A percentile compares a stretch with the other conserved stretches of the same genome.
Conservation (phyloP, 805 yeast genomes). For the Wickerhamiella azymoides region DNA sequence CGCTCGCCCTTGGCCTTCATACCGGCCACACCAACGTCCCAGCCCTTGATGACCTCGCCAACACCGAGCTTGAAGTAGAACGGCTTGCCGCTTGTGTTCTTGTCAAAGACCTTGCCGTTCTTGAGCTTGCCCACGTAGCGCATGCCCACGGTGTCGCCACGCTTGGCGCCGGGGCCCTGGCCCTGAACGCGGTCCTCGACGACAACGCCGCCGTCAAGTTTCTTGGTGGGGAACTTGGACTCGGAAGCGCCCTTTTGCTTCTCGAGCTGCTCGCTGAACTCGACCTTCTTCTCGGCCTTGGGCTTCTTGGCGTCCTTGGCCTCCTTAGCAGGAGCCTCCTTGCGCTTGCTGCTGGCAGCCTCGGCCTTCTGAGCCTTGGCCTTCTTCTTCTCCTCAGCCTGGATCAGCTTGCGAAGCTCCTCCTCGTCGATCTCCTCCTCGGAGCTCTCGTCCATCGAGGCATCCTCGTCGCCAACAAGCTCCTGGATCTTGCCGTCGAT, state of each 20-base stretch:
- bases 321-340: conserved; percentile 23
- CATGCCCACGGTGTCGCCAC: conserved; percentile 83
- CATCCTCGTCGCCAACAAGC: conserved; percentile 37
- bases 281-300: conserved; percentile 60
- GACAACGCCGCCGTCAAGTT: conserved; percentile 82
- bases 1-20: conserved; percentile 99
- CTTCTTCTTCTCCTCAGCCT: conserved; percentile 21
- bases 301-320: conserved; percentile 25
- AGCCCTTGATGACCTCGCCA: conserved; percentile 97
- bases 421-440: conserved; percentile 27
- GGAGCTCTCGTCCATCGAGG: conserved; percentile 31
- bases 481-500: conserved; percentile 26
- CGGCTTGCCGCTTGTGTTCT: conserved; percentile 95
- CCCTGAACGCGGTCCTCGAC: conserved; percentile 88
- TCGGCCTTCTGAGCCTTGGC: conserved; percentile 20
- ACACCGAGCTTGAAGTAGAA: conserved; percentile 80
- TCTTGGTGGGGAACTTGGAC: conserved; percentile 40
- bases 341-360: conserved; percentile 23
- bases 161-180: conserved; percentile 75
- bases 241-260: conserved; percentile 68
- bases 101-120: conserved; percentile 93
- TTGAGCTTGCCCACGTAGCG: conserved; percentile 95
- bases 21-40: conserved; percentile 97
- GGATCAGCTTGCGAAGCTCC: conserved; percentile 6
- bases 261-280: conserved; percentile 81